Conservation (phyloP, 345 rosid genomes). For the Chamaenerion angustifolium region DNA sequence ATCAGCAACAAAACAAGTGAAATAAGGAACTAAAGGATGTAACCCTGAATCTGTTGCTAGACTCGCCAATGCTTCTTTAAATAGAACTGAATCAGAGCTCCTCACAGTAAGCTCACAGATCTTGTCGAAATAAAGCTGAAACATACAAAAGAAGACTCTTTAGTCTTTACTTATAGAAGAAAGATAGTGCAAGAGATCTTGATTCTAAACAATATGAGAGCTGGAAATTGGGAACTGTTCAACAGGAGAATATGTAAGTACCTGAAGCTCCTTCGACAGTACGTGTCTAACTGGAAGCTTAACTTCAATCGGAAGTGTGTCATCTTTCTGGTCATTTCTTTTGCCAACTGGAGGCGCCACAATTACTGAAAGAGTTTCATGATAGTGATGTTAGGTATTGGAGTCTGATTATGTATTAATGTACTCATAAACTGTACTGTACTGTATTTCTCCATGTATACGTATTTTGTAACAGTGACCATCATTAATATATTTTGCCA, state of each 20-base stretch:
- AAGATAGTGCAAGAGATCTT: no score
- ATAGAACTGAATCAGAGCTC: constrained; percentile 57
- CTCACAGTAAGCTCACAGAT: constrained; percentile 76
- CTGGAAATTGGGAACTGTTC: constrained; percentile 3
- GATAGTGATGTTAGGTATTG: no score
- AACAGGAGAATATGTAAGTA: constrained; percentile 9
- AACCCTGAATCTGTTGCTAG: constrained; percentile 92
- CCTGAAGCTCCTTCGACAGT: constrained; percentile 88
- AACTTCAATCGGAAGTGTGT: constrained; percentile 51
- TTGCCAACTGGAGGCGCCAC: constrained; percentile 52
- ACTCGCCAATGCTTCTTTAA: constrained; percentile 85
- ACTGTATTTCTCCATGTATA: no score
- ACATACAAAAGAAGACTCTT: not conserved
- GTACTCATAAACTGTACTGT: no score
- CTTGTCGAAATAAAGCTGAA: constrained; percentile 90
- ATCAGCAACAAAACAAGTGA: constrained; percentile 77
- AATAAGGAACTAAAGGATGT: constrained; percentile 96
- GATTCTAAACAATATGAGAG: not conserved
- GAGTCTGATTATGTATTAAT: no score
- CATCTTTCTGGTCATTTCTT: constrained; percentile 46
- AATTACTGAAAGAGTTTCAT: constrained; percentile 29
- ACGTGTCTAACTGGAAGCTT: constrained; percentile 87
- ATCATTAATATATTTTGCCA: no score
- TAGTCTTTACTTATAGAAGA: no score
- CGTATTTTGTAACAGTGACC: no score